Base-by-base conservation (phyloP, 768 basidiomycete species). In the Boletus vermiculosoides region DNA sequence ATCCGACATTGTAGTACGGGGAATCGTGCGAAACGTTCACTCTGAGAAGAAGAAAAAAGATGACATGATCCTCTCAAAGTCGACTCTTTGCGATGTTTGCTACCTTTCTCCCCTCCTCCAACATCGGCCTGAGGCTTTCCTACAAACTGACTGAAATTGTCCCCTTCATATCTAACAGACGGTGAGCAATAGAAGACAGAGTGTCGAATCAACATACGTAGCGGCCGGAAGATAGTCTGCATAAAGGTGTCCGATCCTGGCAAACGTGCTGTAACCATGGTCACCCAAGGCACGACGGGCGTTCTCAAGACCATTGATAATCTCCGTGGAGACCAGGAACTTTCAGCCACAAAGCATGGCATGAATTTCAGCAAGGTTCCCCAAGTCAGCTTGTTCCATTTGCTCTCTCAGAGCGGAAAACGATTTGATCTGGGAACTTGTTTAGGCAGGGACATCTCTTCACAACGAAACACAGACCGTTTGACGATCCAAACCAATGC, bases 211-310 rank as follows among this genome's bases (percentile, higher is more conserved):
- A 23, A 74, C 82, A 11, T 63, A 87, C 83, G 88, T 89, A 25
- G 77, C 81, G 51, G 80, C 77, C 0, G 88, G 87, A 2, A 88
- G 74, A 59, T 83, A 83, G 66, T 87, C 82, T 4, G 83, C 84
- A 59, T 88, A 88, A 1, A 86, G 50, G 37, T 77, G 71, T 5
- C 88, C 88, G 1, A 91, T 75, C 4, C 87, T 88, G 0, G 85
- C 76, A 60, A 85, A 87, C 0, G 77, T 80, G 61, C 87, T 87
- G 70, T 81, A 90, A 0, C 90, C 89, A 68, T 92, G 89, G 4
- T 89, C 89, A 50, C 89, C 90, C 80, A 90, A 81, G 0, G 86
- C 80, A 16, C 87, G 79, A 9, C 88, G 80, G 4, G 86, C 84
- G 7, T 76, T 79, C 68, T 90, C 88, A 13, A 88, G 63, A 59